Base-by-base conservation (phyloP, 2,329 filamentous ascomycete genomes). In the Stachybotrys elegans region DNA sequence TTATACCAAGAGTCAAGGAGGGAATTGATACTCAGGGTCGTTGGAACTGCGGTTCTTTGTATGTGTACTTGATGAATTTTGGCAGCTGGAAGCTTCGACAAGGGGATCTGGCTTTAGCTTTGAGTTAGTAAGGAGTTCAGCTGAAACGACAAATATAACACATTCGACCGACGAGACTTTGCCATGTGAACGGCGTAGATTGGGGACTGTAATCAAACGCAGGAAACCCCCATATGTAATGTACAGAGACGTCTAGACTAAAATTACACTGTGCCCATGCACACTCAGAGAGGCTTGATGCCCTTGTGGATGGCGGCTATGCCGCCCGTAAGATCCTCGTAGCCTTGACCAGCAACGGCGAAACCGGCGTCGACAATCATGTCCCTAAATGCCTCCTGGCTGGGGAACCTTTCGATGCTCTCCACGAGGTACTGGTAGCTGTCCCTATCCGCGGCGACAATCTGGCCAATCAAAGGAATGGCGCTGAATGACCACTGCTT, bases 361-460 rank as follows among this genome's bases (percentile, higher is more conserved):
- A 98, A 98, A 2, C 92, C 92, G 4, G 88, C 92, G 21, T 84
- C 79, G 53, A 78, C 66, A 58, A 95, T 93, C 87, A 95, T 90
- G 25, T 80, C 76, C 51, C 84, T 78, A 60, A 95, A 98, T 53
- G 88, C 82, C 42, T 82, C 76, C 71, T 98, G 94, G 53, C 73
- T 84, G 0, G 93, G 94, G 62, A 97, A 97, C 39, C 79, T 75
- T 68, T 96, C 91, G 65, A 98, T 98, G 66, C 91, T 96, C 75
- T 98, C 93, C 9, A 98, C 93, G 9, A 98, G 75, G 68, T 98
- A 98, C 73, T 98, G 93, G 67, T 98, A 98, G 63, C 89, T 95
- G 59, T 94, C 92, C 45, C 92, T 76, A 63, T 98, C 94, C 6
- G 88, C 89, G 2, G 93, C 92, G 14, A 98, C 91, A 48, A 98